Evolutionary conservation across 2,329 filamentous ascomycete genomes (phyloP), one percentile per base, ranked within the genome.

Genomic region (Calonectria pauciramosa): DNA sequence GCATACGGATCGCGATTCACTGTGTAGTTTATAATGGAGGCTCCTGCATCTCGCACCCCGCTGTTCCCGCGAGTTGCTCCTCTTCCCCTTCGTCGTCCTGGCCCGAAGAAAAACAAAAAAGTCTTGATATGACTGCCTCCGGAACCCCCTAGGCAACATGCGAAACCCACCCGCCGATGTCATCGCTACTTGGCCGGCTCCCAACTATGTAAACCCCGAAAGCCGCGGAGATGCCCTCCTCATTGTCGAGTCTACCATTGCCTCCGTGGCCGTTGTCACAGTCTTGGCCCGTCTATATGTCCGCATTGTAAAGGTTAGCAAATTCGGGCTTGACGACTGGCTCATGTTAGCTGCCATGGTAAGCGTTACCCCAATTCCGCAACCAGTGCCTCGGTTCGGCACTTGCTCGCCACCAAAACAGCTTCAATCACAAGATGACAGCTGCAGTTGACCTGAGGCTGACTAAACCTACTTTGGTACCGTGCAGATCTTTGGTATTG

Each of bases 341-440:
- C 68, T 87, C 16, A 87, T 87, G 86, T 74, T 86, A 7, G 82
- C 70, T 41, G 85, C 85, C 5, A 82, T 83, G 75, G 85, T 86
- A 79, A 72, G 82, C 63, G 72, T 14, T 18, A 5, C n/a, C 56
- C 26, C 14, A 36, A 23, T 65, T 20, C 18, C 34, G 54, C 69
- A 11, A 9, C 18, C 47, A 16, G 10, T 28, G 47, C 78, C 69
- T 78, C 76, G 75, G 73, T 59, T 23, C 36, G 34, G 56, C n/a
- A 41, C 16, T 63, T 9, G 14, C 14, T 30, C 26, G 38, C 56
- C 38, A 16, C 56, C 14, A 34, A 36, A 59, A 56, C 34, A 18
- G 26, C 34, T 9, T 16, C 23, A 63, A 38, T 26, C 36, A 28
- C 56, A 41, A 63, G 56, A 63, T 63, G 56, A 28, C 4, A 41